Evolutionary conservation across 2,329 filamentous ascomycete genomes (phyloP).

Genomic region (Neodidymelliopsis sp.): DNA sequence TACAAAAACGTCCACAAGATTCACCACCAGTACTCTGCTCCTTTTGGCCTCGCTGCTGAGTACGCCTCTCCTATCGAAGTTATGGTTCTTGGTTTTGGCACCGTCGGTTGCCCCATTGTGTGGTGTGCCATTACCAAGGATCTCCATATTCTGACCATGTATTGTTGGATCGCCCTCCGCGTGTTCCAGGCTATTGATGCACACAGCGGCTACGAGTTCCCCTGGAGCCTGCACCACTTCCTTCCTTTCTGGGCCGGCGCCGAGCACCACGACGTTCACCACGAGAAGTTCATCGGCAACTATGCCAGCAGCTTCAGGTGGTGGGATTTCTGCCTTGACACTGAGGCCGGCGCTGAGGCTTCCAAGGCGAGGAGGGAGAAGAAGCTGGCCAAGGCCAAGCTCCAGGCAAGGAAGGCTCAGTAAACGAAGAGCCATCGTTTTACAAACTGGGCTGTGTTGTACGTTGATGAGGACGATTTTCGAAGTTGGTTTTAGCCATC

Average conservation of each 20-base stretch:
- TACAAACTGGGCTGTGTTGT: neutral
- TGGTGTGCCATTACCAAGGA: constrained; percentile 85
- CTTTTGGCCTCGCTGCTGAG: constrained; percentile 94
- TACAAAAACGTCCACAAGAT: constrained; percentile 99
- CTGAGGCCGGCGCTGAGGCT: constrained; percentile 88
- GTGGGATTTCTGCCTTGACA: constrained; percentile 97
- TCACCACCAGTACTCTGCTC: constrained; percentile 97
- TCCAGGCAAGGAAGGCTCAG: constrained; percentile 65
- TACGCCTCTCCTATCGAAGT: constrained; percentile 98
- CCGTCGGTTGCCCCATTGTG: constrained; percentile 80
- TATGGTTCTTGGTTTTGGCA: constrained; percentile 90
- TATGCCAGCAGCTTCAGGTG: constrained; percentile 98
- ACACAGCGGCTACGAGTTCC: constrained; percentile 98
- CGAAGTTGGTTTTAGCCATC: constrained; percentile 24
- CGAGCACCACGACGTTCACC: constrained; percentile 94
- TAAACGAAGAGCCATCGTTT: constrained; percentile 23
- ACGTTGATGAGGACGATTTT: constrained; percentile 10
- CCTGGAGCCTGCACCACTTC: constrained; percentile 95
- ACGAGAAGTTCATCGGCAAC: constrained; percentile 98
- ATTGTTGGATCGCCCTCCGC: constrained; percentile 90
- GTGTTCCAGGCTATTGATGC: constrained; percentile 98
- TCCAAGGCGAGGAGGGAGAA: constrained; percentile 82
- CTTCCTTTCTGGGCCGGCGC: constrained; percentile 98
- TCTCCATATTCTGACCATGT: constrained; percentile 97
- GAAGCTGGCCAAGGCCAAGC: constrained; percentile 72